Base-by-base conservation (phyloP, 2,329 filamentous ascomycete genomes). In the Metarhizium humberi region DNA sequence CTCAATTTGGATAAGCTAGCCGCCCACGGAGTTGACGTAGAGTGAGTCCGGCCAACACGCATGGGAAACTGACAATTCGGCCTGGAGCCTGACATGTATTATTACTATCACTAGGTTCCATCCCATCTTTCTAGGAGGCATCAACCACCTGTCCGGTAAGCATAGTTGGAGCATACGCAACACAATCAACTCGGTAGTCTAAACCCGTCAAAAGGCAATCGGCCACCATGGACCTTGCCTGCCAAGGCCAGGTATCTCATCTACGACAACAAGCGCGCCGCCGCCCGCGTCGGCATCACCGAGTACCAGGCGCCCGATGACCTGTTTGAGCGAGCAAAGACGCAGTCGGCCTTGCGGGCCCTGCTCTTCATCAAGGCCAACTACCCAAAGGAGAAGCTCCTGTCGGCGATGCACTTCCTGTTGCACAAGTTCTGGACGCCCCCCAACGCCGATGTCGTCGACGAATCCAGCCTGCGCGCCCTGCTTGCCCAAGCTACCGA, bases 171-270 rank as follows among this genome's bases (percentile, higher is more conserved):
- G 8, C 38, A 13, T 10, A 1, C 1, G 38, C 11, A 40, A 5
- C 38, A 16, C 10, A 11, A 11, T 8, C 32, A 16, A 16, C 38
- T 11, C 38, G 13, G 38, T 11, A 13, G 34, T 36, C 40, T 46
- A 16, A 16, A 30, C 55, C 51, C 25, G n/a, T 55, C 48, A 10
- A 32, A 60, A 82, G 86, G 86, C 51, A 92, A 94, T 68, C 82
- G 82, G 60, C 88, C 88, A 0, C 88, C 89, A 1, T 91, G 87
- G 86, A 75, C 75, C 0, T 74, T 88, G 34, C 80, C 84, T 2
- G 83, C 81, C 47, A 92, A 92, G 73, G 84, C 79, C 25, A 67
- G 64, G 1, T 85, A 90, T 64, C 73, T 78, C 51, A 34, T 50
- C 11, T 63, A 64, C 57, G 78, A 82, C 63, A 61, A 65, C 36